phyloP scores from a whole-genome alignment of 805 yeast genomes.

The Brettanomyces bruxellensis region DNA sequence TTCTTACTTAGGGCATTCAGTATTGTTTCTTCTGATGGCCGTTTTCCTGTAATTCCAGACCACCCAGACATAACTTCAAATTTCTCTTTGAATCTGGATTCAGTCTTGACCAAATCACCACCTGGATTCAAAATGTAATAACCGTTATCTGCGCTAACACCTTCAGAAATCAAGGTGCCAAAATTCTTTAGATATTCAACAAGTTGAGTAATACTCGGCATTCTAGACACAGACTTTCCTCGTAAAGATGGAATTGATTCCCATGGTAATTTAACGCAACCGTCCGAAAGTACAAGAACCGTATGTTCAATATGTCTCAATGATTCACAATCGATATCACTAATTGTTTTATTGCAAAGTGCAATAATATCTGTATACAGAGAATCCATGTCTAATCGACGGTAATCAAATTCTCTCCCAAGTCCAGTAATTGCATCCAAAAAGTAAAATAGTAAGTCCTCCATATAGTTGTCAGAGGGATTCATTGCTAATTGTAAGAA shows the following conservation, averaged over 20 bases:
- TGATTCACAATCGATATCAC: not conserved
- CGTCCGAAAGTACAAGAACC: constrained; percentile 59
- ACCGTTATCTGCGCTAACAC: constrained; percentile 26
- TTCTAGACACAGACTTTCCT: constrained; percentile 52
- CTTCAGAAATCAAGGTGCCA: constrained; percentile 7
- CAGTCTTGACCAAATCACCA: constrained; percentile 65
- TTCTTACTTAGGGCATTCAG: constrained; percentile 30
- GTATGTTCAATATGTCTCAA: constrained; percentile 37
- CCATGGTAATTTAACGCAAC: constrained; percentile 79
- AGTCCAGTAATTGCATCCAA: constrained; percentile 51
- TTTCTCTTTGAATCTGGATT: constrained; percentile 38
- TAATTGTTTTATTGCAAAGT: no score
- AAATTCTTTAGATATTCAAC: constrained; percentile 25
- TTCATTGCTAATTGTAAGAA: constrained; percentile 5
- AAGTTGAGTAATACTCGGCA: constrained; percentile 56
- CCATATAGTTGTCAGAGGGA: constrained; percentile 24
- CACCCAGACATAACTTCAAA: constrained; percentile 36
- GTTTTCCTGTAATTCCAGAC: constrained; percentile 42
- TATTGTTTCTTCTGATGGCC: constrained; percentile 52
- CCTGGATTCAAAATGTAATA: constrained; percentile 75
- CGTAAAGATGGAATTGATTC: constrained; percentile 61
- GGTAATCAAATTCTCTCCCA: constrained; percentile 43
- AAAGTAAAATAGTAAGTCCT: constrained; percentile 55
- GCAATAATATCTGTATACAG: constrained; percentile 16
- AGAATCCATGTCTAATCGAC: constrained; percentile 52